Conservation (phyloP, 2,329 filamentous ascomycete genomes). For the Cordyceps farinosa region DNA sequence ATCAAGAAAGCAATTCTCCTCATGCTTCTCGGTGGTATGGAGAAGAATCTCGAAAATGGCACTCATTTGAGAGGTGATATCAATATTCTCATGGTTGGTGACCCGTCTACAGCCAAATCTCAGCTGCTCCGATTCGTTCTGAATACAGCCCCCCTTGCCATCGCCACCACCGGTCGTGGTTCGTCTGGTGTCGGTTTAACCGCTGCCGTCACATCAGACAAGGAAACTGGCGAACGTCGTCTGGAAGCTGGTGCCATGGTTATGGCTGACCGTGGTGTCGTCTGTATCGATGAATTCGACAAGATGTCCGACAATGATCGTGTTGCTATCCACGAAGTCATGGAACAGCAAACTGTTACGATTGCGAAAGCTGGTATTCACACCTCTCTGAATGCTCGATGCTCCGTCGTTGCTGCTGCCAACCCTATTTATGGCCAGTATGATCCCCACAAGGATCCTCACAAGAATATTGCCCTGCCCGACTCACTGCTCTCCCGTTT, state of each 20-base stretch:
- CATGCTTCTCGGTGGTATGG: conserved; percentile 91
- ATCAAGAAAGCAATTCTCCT: conserved; percentile 97
- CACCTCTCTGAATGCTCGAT: conserved; percentile 92
- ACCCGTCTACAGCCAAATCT: conserved; percentile 98
- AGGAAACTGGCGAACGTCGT: conserved; percentile 92
- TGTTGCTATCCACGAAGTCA: conserved; percentile 99
- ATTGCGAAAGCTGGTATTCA: conserved; percentile 99
- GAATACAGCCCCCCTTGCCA: conserved; percentile 93
- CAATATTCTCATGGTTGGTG: conserved; percentile 98
- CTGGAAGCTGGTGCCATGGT: conserved; percentile 99
- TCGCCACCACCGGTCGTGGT: conserved; percentile 93
- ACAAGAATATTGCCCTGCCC: conserved; percentile 96
- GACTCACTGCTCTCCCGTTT: conserved; percentile 98
- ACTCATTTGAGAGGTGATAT: conserved; percentile 98
- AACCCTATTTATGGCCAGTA: conserved; percentile 99
- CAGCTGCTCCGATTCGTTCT: conserved; percentile 94
- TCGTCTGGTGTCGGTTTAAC: conserved; percentile 98
- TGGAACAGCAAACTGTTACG: conserved; percentile 99
- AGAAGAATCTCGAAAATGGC: conserved; percentile 97
- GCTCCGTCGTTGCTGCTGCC: conserved; percentile 92
- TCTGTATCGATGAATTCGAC: conserved; percentile 99
- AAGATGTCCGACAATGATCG: conserved; percentile 99
- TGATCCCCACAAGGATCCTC: conserved; percentile 96
- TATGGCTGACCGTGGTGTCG: conserved; percentile 90
- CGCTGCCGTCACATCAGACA: conserved; percentile 92